These are phyloP conservation scores for Colletotrichum lentis DNA, from an alignment of 2,329 filamentous ascomycete genomes.

Conservation along the genomic window DNA sequence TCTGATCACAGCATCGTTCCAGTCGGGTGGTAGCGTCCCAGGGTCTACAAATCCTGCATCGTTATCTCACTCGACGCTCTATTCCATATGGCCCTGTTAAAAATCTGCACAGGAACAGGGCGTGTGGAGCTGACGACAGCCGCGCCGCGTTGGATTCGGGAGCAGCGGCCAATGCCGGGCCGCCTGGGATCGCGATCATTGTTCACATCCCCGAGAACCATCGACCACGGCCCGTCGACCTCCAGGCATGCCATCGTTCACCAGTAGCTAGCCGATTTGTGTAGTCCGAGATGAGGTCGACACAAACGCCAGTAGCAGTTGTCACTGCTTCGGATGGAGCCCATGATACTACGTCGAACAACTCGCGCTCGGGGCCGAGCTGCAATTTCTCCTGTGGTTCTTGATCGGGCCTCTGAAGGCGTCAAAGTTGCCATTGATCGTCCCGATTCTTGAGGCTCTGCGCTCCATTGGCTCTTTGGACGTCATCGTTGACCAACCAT, in stretches of 20 bases:
- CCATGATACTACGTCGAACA: no score
- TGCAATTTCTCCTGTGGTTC: no score
- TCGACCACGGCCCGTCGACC: neutral
- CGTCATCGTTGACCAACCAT: neutral
- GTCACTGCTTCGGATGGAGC: neutral
- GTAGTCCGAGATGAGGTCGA: no score
- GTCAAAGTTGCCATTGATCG: neutral
- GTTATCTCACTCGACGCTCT: neutral
- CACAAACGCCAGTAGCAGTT: neutral
- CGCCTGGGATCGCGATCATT: neutral
- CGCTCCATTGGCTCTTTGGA: neutral
- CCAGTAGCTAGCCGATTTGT: neutral
- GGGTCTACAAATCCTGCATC: constrained; percentile 18
- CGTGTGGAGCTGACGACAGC: neutral
- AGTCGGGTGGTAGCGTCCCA: constrained; percentile 22
- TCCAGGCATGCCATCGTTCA: neutral
- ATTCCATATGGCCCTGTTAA: neutral
- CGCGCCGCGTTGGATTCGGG: neutral
- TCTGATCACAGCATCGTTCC: constrained; percentile 33
- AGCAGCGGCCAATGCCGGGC: neutral
- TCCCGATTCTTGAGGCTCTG: constrained; percentile 7
- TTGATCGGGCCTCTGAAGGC: neutral
- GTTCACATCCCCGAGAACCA: neutral
- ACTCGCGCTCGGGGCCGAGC: neutral
- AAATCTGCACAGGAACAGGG: neutral